phyloP scores from a whole-genome alignment of 2,329 filamentous ascomycete species.

The Bipolaris victoriae region DNA sequence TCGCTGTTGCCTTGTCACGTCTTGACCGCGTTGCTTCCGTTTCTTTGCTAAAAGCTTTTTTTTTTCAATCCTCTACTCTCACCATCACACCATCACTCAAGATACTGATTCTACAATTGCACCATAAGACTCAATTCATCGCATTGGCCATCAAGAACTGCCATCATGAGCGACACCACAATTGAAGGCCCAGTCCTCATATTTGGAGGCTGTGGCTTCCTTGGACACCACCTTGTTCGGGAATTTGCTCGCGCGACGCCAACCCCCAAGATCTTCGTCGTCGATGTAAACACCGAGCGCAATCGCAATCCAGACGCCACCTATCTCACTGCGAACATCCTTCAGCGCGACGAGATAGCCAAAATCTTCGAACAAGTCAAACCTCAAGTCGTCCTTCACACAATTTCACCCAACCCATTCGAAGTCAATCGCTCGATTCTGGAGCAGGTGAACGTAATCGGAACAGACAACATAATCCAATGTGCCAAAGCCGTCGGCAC shows the following conservation, averaged over 20 bases:
- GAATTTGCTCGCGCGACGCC: slow-evolving; percentile 21
- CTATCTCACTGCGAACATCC: neutral
- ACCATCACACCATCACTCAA: neutral
- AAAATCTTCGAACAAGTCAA: neutral
- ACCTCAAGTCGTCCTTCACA: neutral
- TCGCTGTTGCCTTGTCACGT: neutral
- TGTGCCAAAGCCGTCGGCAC: slow-evolving; percentile 46
- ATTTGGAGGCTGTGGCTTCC: slow-evolving; percentile 56
- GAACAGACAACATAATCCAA: slow-evolving; percentile 52
- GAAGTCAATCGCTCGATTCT: slow-evolving; percentile 1
- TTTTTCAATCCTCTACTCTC: neutral
- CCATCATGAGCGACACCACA: neutral
- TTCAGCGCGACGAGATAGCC: neutral
- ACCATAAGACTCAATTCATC: neutral
- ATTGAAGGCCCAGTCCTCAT: slow-evolving; percentile 42
- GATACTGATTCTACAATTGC: neutral
- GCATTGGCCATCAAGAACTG: too few species aligned
- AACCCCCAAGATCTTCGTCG: neutral
- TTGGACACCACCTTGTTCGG: slow-evolving; percentile 55
- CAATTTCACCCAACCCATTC: neutral
- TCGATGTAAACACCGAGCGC: neutral
- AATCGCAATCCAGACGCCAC: neutral
- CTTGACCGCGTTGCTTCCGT: neutral
- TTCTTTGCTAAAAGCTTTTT: neutral
- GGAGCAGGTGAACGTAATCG: slow-evolving; percentile 54